phyloP scores from a whole-genome alignment of 139 green algal species.

The Ostreobium quekettii region DNA sequence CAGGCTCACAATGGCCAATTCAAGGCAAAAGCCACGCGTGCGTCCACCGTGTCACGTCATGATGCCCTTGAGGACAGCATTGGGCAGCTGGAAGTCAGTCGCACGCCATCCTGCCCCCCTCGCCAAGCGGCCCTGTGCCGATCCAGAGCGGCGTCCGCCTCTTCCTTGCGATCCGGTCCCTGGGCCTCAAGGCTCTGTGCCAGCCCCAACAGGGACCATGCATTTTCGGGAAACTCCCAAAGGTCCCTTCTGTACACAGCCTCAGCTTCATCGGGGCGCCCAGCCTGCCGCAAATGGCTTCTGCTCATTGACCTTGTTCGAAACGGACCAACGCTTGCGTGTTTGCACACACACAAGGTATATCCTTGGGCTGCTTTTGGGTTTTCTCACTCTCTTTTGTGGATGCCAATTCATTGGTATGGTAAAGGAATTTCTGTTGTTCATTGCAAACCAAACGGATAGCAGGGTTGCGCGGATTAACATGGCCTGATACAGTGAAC shows the following conservation, averaged over 20 bases:
- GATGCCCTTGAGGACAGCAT: background rate
- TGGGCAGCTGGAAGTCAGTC: slow-evolving; percentile 3
- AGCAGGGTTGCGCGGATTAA: no score
- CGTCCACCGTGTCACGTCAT: background rate
- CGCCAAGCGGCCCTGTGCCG: background rate
- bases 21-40: background rate
- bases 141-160: slow-evolving; percentile 3
- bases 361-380: no score
- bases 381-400: no score
- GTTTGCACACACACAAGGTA: no score
- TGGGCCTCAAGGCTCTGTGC: slow-evolving; percentile 17
- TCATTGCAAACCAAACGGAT: no score
- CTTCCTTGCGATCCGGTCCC: background rate
- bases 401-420: no score
- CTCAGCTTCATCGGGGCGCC: background rate
- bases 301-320: no score
- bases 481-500: no score
- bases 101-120: background rate
- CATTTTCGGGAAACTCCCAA: slow-evolving; percentile 32
- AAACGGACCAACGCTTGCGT: no score
- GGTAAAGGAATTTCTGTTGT: no score
- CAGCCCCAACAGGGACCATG: slow-evolving; percentile 39
- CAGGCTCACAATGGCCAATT: no score
- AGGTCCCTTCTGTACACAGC: slow-evolving; percentile 27
- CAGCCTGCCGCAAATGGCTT: no score